phyloP scores from a whole-genome alignment of 2,329 filamentous ascomycete species.

The Cryphonectria nitschkei region DNA sequence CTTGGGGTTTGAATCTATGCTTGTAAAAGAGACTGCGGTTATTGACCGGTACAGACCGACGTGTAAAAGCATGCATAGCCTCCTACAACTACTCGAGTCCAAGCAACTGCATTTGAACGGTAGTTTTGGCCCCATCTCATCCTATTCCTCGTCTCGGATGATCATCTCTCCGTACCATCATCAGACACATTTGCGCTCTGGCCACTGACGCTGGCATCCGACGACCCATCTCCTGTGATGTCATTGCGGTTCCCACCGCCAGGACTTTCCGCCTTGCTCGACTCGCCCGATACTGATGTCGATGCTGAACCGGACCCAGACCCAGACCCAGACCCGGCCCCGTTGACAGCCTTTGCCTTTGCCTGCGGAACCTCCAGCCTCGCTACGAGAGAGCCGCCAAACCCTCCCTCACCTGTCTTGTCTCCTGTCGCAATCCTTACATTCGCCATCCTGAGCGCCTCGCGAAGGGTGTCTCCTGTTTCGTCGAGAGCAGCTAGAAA shows the following conservation, averaged over 20 bases:
- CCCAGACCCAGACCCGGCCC: slow-evolving; percentile 16
- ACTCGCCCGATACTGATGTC: slow-evolving; percentile 12
- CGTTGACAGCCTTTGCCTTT: slow-evolving; percentile 27
- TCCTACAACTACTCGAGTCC: not conserved
- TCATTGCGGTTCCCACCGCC: slow-evolving; percentile 17
- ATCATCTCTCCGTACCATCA: slow-evolving; percentile 18
- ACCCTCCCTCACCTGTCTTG: slow-evolving; percentile 40
- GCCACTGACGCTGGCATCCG: slow-evolving; percentile 18
- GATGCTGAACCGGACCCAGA: slow-evolving; percentile 2
- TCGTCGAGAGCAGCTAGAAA: slow-evolving; percentile 93
- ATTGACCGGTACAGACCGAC: not conserved
- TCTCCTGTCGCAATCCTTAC: slow-evolving; percentile 38
- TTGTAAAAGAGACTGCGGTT: not conserved
- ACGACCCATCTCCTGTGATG: slow-evolving; percentile 4
- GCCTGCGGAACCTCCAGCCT: slow-evolving; percentile 37
- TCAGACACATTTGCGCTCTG: slow-evolving; percentile 11
- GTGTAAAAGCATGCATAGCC: not conserved
- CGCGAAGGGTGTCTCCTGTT: slow-evolving; percentile 76
- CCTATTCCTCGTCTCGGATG: not conserved
- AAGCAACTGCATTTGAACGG: not conserved
- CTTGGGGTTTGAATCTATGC: not conserved
- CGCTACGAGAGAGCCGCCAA: slow-evolving; percentile 37
- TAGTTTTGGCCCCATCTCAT: not conserved
- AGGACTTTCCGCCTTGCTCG: slow-evolving; percentile 21
- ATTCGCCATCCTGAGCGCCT: slow-evolving; percentile 69